These are phyloP conservation scores for Escallonia rubra DNA, from an alignment of 129 eudicot species.

Conservation along the genomic window DNA sequence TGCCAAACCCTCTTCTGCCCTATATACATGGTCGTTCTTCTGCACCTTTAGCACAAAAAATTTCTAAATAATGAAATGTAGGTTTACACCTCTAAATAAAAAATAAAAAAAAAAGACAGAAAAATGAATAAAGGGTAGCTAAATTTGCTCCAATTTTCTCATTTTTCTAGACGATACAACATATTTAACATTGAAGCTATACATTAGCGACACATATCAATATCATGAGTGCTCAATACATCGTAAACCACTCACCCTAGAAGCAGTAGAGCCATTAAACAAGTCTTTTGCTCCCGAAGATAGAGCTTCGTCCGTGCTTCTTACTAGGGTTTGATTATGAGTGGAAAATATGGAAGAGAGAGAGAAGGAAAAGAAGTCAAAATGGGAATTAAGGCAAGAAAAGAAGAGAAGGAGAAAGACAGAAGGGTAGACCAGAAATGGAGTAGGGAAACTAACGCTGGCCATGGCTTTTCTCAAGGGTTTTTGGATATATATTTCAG, in stretches of 20 bases:
- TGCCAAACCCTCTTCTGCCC: constrained; percentile 47
- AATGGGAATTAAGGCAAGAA: constrained; percentile 36
- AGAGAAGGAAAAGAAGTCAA: constrained; percentile 29
- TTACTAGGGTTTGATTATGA: background rate
- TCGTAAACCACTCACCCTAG: background rate
- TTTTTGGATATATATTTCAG: too few species aligned
- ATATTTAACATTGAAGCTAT: background rate
- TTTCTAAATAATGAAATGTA: too few species aligned
- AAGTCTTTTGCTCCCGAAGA: background rate
- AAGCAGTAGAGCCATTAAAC: background rate
- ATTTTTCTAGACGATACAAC: background rate
- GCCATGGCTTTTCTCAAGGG: too few species aligned
- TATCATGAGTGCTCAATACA: background rate
- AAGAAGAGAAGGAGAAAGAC: constrained; percentile 35
- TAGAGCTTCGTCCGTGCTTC: background rate
- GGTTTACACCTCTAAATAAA: background rate
- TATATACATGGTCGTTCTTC: constrained; percentile 13
- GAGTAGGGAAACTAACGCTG: background rate
- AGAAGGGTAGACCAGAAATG: constrained; percentile 24
- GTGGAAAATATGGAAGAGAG: background rate
- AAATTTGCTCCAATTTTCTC: background rate
- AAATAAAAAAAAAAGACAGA: background rate
- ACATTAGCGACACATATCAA: background rate
- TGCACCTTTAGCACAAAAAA: background rate
- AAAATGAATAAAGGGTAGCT: background rate